Evolutionary conservation across 805 yeast genomes (phyloP), one percentile per base, ranked within the genome.

Genomic region (Starmerella sp.): DNA sequence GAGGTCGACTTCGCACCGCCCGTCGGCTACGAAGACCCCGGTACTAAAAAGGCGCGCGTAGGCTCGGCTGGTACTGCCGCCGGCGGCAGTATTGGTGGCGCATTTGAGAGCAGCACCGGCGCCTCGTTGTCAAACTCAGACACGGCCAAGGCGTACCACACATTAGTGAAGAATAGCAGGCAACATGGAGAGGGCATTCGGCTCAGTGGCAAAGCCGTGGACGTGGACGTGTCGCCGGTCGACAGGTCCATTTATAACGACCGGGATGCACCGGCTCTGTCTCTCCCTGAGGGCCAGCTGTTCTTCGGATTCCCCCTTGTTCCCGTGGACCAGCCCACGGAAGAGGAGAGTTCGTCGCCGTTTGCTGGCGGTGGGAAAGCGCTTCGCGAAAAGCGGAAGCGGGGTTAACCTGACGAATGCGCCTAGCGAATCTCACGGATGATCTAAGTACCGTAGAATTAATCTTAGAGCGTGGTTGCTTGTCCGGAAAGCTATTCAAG

Each of bases 1-100:
- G 95, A 87, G 56, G 95, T 97, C 0, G 99, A 93, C 66, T 93
- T 93, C 73, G 97, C 97, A 1, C 96, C 98, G 2, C 99, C 99
- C 0, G 96, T 91, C 5, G 99, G 99, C 0, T 93, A 93, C 67
- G 96, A 86, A 17, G 96, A 96, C 1, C 54, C 62, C 2, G 52
- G 46, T 14, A n/a, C 49, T 13, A 54, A 53, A 34, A 54, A 51
- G 54, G 41, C 53, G 17, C 48, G 54, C 32, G 34, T 46, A 2
- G 60, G 52, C 15, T 41, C 36, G 13, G 44, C 42, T 28, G 52
- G 42, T 28, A 9, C 28, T 6, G 48, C 36, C 9, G 52, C 53
- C 22, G 28, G 43, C 42, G 32, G 41, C 32, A 35, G 41, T 22
- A 36, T 46, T 34, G 41, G 39, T 15, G 52, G 48, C 14, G 48